These are phyloP conservation scores for Naematelia encephala DNA, from an alignment of 768 basidiomycete species.

Conservation along the genomic window DNA sequence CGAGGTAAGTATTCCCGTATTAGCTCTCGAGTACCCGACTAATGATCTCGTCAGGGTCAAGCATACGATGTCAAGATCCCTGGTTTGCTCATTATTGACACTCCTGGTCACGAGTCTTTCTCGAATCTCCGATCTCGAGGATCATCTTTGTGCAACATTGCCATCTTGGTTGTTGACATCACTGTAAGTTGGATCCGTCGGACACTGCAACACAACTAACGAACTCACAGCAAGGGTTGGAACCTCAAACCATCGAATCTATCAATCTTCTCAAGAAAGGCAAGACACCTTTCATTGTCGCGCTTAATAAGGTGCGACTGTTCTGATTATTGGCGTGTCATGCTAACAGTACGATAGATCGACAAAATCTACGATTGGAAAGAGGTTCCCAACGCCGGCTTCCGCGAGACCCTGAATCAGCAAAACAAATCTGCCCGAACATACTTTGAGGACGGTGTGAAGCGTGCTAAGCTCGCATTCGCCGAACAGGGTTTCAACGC, in stretches of 20 bases:
- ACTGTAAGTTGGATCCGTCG: slow-evolving; percentile 59
- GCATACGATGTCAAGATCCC: slow-evolving; percentile 92
- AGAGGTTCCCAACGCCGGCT: slow-evolving; percentile 82
- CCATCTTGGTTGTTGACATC: slow-evolving; percentile 97
- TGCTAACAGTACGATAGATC: slow-evolving; percentile 53
- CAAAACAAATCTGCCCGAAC: slow-evolving; percentile 75
- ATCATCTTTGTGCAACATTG: slow-evolving; percentile 96
- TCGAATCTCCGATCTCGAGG: slow-evolving; percentile 93
- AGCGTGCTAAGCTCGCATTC: slow-evolving; percentile 84
- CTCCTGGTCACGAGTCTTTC: slow-evolving; percentile 99
- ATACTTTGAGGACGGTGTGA: slow-evolving; percentile 84
- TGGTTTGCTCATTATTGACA: slow-evolving; percentile 92
- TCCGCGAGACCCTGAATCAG: slow-evolving; percentile 82
- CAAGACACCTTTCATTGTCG: slow-evolving; percentile 98
- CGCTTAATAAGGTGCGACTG: slow-evolving; percentile 73
- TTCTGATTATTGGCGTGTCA: background rate
- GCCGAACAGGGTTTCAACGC: slow-evolving; percentile 98
- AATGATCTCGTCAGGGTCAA: slow-evolving; percentile 60
- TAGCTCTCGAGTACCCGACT: background rate
- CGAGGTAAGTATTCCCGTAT: slow-evolving; percentile 56
- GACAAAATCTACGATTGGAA: slow-evolving; percentile 97
- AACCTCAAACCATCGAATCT: slow-evolving; percentile 97
- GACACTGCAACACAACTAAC: background rate
- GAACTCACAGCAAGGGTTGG: slow-evolving; percentile 92
- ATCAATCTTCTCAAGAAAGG: slow-evolving; percentile 82